These are phyloP conservation scores for Arachis monticola DNA, from an alignment of 331 rosid genomes.

Conservation along the genomic window DNA sequence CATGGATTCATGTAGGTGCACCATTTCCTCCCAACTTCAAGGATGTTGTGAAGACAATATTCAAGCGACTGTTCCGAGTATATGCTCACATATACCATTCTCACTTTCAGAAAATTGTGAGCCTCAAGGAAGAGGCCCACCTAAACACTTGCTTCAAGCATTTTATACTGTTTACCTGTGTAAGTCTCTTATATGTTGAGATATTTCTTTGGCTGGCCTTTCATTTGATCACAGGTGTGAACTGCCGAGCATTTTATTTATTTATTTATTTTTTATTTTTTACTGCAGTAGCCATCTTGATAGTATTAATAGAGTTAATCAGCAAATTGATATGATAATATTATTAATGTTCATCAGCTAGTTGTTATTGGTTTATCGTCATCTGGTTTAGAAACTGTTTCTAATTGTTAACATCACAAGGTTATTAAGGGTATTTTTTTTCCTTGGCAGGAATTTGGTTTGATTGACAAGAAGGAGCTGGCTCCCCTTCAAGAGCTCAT, in stretches of 20 bases:
- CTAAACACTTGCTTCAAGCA: slow-evolving; percentile 99
- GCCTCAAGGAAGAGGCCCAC: slow-evolving; percentile 99
- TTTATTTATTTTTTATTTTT: neutral
- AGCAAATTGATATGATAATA: neutral
- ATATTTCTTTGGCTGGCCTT: slow-evolving; percentile 8
- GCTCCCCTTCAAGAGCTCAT: slow-evolving; percentile 99
- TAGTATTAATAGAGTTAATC: neutral
- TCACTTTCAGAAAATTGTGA: slow-evolving; percentile 98
- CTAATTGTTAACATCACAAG: neutral
- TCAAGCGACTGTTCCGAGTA: slow-evolving; percentile 94
- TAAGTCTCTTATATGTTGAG: slow-evolving; percentile 53
- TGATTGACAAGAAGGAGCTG: slow-evolving; percentile 97
- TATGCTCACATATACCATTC: slow-evolving; percentile 99
- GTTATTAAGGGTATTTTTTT: neutral
- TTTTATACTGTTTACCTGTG: slow-evolving; percentile 96
- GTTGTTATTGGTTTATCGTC: neutral
- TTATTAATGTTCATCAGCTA: neutral
- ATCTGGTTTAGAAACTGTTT: neutral
- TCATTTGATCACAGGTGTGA: neutral
- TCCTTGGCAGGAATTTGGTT: slow-evolving; percentile 80
- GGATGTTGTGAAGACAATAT: slow-evolving; percentile 99
- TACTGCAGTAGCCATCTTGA: neutral
- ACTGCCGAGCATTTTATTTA: neutral
- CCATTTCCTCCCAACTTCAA: slow-evolving; percentile 92
- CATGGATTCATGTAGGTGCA: slow-evolving; percentile 61